A percentile compares a stretch with the other conserved stretches of the same genome.
phyloP scores from a whole-genome alignment of 768 basidiomycete genomes.

The Russula lepida region DNA sequence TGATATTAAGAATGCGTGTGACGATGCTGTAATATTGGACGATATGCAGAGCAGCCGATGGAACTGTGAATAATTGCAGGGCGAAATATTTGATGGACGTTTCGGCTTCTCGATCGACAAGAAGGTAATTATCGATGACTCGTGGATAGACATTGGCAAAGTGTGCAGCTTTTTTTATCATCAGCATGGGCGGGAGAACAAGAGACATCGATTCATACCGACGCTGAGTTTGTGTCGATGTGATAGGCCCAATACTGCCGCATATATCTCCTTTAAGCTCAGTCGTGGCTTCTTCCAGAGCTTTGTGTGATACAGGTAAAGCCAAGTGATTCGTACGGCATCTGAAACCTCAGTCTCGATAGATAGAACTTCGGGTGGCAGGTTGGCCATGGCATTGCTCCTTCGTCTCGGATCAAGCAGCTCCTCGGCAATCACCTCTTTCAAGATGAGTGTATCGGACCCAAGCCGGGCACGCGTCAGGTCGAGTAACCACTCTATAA shows the following conservation, averaged over 20 bases:
- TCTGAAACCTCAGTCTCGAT: slow-evolving; percentile 34
- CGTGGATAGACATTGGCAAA: slow-evolving; percentile 81
- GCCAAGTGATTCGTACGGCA: slow-evolving; percentile 59
- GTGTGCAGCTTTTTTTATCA: slow-evolving; percentile 50
- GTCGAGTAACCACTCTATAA: slow-evolving; percentile 83
- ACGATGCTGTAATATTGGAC: slow-evolving; percentile 68
- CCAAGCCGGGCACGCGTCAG: slow-evolving; percentile 65
- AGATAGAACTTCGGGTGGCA: slow-evolving; percentile 30
- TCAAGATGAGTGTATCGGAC: slow-evolving; percentile 54
- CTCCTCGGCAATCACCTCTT: slow-evolving; percentile 66
- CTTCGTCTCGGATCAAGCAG: slow-evolving; percentile 53
- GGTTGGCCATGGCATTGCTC: slow-evolving; percentile 40
- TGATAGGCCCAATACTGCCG: slow-evolving; percentile 61
- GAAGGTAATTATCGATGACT: slow-evolving; percentile 83
- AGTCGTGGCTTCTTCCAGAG: slow-evolving; percentile 81
- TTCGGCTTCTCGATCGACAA: slow-evolving; percentile 90
- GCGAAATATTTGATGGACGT: slow-evolving; percentile 92
- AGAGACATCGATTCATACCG: slow-evolving; percentile 40
- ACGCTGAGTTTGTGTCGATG: slow-evolving; percentile 68
- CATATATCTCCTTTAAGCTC: slow-evolving; percentile 76
- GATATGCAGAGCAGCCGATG: slow-evolving; percentile 73
- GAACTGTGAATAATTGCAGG: slow-evolving; percentile 87
- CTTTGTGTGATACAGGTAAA: slow-evolving; percentile 74
- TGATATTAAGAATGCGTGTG: slow-evolving; percentile 69
- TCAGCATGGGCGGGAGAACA: slow-evolving; percentile 9